Conservation (phyloP, 2,329 filamentous ascomycete species). For the Apiospora saccharicola region DNA sequence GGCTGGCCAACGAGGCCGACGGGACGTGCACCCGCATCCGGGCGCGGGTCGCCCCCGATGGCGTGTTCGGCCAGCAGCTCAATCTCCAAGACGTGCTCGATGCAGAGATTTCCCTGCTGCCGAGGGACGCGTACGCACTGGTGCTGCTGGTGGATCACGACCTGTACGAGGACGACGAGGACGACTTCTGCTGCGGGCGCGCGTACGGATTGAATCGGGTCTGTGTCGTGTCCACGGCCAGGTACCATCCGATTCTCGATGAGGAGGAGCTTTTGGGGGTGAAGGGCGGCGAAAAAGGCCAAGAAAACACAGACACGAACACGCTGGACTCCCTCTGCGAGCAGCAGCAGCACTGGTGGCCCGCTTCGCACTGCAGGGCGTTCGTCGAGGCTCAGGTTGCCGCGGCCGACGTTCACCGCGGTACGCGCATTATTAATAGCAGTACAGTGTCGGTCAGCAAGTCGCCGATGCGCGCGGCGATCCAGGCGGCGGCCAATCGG, state of each 20-base stretch:
- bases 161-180: constrained; percentile 69
- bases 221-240: constrained; percentile 65
- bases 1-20: constrained; percentile 45
- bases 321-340: constrained; percentile 43
- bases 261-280: constrained; percentile 29
- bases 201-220: constrained; percentile 72
- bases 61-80: constrained; percentile 57
- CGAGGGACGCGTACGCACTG: constrained; percentile 64
- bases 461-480: constrained; percentile 44
- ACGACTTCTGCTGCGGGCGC: constrained; percentile 71
- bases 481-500: constrained; percentile 38
- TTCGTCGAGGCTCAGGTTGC: constrained; percentile 54
- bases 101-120: constrained; percentile 59
- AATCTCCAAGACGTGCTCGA: constrained; percentile 70
- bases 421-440: constrained; percentile 28
- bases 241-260: constrained; percentile 65
- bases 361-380: constrained; percentile 64
- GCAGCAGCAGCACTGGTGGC: constrained; percentile 63
- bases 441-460: constrained; percentile 14
- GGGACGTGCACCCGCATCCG: constrained; percentile 54
- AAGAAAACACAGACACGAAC: too few relatives aligned
- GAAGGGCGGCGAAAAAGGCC: constrained; percentile 32
- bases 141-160: constrained; percentile 67
- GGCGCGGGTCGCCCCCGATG: constrained; percentile 55
- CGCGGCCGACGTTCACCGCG: constrained; percentile 29